phyloP scores from a whole-genome alignment of 352 stramenopile species.

The Phytophthora cryptogea region DNA sequence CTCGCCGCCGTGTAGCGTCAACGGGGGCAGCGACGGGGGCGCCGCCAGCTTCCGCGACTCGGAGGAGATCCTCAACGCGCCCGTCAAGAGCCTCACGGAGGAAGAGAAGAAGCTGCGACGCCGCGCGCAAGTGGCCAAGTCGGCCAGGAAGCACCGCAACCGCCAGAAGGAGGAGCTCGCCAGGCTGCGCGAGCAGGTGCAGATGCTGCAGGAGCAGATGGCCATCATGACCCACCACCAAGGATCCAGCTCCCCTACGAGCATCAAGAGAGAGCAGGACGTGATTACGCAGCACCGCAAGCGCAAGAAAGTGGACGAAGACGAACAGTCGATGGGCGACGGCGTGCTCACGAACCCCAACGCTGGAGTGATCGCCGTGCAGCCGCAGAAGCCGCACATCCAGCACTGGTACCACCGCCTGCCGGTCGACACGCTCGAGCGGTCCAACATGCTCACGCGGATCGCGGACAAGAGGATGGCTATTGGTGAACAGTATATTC shows the following conservation, averaged over 20 bases:
- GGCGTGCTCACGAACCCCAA: constrained; percentile 34
- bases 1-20: constrained; percentile 51
- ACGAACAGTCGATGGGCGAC: constrained; percentile 23
- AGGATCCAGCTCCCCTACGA: constrained; percentile 36
- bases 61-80: constrained; percentile 81
- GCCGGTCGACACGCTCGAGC: constrained; percentile 64
- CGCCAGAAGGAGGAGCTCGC: constrained; percentile 81
- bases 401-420: constrained; percentile 72
- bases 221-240: constrained; percentile 61
- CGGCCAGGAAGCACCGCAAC: constrained; percentile 81
- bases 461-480: constrained; percentile 64
- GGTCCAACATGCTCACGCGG: constrained; percentile 47
- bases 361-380: constrained; percentile 21
- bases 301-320: constrained; percentile 71
- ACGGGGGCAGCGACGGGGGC: constrained; percentile 36
- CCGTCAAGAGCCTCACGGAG: constrained; percentile 81
- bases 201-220: constrained; percentile 83
- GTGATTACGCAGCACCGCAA: constrained; percentile 70
- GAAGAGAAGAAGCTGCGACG: constrained; percentile 84
- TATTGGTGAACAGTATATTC: constrained; percentile 54
- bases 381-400: constrained; percentile 38
- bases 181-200: constrained; percentile 71
- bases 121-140: constrained; percentile 83
- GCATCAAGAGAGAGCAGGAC: constrained; percentile 58
- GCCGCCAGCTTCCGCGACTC: constrained; percentile 46